phyloP scores from a whole-genome alignment of 2,329 filamentous ascomycete genomes.

The Aspergillus alliaceus region DNA sequence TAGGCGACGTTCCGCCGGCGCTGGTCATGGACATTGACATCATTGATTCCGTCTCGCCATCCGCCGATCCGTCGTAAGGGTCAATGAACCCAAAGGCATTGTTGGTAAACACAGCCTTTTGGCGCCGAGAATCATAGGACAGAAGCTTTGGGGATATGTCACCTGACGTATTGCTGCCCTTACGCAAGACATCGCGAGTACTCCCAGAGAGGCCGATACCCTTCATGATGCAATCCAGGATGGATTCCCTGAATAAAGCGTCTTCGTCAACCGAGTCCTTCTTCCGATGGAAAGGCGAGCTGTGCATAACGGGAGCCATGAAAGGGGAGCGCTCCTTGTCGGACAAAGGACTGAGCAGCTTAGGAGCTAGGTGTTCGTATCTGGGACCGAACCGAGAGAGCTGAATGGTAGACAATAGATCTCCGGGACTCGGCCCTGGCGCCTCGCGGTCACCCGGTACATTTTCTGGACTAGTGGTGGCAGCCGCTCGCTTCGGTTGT shows the following conservation, averaged over 20 bases:
- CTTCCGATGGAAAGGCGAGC: constrained; percentile 57
- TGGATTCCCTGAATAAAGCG: constrained; percentile 80
- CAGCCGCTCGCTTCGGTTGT: constrained; percentile 34
- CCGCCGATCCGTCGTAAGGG: constrained; percentile 68
- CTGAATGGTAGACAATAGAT: constrained; percentile 77
- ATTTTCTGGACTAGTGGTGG: constrained; percentile 18
- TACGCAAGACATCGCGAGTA: constrained; percentile 63
- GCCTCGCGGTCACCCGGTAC: constrained; percentile 32
- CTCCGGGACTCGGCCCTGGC: constrained; percentile 66
- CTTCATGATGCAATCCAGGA: constrained; percentile 94
- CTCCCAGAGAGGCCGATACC: constrained; percentile 75
- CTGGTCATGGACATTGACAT: constrained; percentile 66
- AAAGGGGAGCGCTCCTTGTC: constrained; percentile 42
- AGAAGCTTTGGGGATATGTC: constrained; percentile 83
- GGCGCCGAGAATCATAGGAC: constrained; percentile 77
- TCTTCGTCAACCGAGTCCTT: constrained; percentile 85
- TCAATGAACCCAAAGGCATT: constrained; percentile 94
- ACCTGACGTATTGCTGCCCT: constrained; percentile 63
- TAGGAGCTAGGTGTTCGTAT: constrained; percentile 39
- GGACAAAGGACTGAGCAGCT: constrained; percentile 42
- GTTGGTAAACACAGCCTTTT: constrained; percentile 79
- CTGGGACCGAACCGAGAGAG: constrained; percentile 62
- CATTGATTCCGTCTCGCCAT: constrained; percentile 85
- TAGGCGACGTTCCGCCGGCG: constrained; percentile 62
- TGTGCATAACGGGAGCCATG: constrained; percentile 28